These are phyloP conservation scores for Gossypium davidsonii DNA, from an alignment of 441 rosid genomes.

Conservation along the genomic window DNA sequence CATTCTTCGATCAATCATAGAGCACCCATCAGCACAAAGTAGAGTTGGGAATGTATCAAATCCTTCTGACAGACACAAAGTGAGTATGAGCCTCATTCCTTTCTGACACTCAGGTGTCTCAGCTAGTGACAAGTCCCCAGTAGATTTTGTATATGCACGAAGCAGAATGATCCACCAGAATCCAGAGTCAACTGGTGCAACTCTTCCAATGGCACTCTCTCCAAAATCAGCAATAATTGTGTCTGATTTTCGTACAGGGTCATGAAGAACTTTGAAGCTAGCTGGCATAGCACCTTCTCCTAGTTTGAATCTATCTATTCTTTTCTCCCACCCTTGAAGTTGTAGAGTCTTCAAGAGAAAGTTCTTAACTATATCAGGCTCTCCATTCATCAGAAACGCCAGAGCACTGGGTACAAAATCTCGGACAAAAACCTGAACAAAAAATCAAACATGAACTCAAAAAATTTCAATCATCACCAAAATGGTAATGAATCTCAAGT, in stretches of 20 bases:
- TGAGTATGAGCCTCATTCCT: slow-evolving; percentile 74
- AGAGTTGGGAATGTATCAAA: slow-evolving; percentile 90
- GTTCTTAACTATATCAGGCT: slow-evolving; percentile 82
- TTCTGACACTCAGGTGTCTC: slow-evolving; percentile 85
- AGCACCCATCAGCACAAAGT: slow-evolving; percentile 90
- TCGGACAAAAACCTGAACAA: slow-evolving; percentile 69
- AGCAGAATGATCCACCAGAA: slow-evolving; percentile 98
- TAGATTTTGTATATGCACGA: slow-evolving; percentile 94
- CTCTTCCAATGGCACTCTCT: slow-evolving; percentile 93
- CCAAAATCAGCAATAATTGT: slow-evolving; percentile 82
- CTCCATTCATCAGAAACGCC: slow-evolving; percentile 93
- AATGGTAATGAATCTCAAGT: background rate
- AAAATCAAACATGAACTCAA: background rate
- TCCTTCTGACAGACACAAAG: slow-evolving; percentile 81
- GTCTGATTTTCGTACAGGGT: slow-evolving; percentile 59
- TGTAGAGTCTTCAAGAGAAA: slow-evolving; percentile 76
- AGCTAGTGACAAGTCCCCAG: slow-evolving; percentile 74
- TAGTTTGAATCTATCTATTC: slow-evolving; percentile 74
- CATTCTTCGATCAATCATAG: slow-evolving; percentile 96
- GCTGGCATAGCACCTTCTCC: slow-evolving; percentile 98
- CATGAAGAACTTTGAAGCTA: slow-evolving; percentile 89
- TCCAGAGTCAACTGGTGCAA: slow-evolving; percentile 95
- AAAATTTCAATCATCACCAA: background rate
- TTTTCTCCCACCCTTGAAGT: slow-evolving; percentile 92
- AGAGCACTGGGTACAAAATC: slow-evolving; percentile 94